These are phyloP conservation scores for Fusarium hainanense DNA, from an alignment of 2,329 filamentous ascomycete genomes.

Conservation along the genomic window DNA sequence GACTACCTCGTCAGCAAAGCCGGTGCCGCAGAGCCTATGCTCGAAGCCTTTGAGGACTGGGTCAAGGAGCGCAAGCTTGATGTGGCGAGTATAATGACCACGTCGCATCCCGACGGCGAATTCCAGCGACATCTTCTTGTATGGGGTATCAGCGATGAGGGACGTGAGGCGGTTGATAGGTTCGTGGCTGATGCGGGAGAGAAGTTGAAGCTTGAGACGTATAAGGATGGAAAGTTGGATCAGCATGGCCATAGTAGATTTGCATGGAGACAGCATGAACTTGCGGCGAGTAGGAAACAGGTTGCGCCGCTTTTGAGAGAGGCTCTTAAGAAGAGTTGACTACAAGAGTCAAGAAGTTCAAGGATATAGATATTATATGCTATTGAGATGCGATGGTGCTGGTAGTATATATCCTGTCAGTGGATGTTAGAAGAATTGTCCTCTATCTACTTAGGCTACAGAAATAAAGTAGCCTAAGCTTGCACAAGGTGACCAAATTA, in stretches of 20 bases:
- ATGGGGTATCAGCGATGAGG: slow-evolving; percentile 67
- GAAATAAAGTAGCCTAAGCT: neutral
- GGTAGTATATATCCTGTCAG: neutral
- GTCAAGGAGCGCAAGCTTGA: slow-evolving; percentile 68
- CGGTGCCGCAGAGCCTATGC: slow-evolving; percentile 57
- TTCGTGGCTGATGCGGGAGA: slow-evolving; percentile 62
- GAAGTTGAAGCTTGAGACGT: slow-evolving; percentile 67
- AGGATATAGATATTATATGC: slow-evolving; percentile 18
- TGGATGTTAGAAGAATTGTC: neutral
- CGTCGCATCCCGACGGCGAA: slow-evolving; percentile 62
- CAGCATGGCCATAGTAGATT: slow-evolving; percentile 60
- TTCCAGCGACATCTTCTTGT: slow-evolving; percentile 76
- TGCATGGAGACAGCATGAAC: slow-evolving; percentile 74
- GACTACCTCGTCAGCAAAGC: slow-evolving; percentile 68
- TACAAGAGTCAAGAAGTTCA: neutral
- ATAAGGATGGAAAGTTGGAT: slow-evolving; percentile 62
- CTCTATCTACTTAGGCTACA: neutral
- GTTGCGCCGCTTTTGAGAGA: slow-evolving; percentile 74
- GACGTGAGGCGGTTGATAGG: slow-evolving; percentile 60
- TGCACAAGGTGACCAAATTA: neutral
- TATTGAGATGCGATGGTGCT: neutral
- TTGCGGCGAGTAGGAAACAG: slow-evolving; percentile 74
- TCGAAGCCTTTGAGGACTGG: slow-evolving; percentile 63
- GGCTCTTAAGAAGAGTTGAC: slow-evolving; percentile 55
- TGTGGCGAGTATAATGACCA: slow-evolving; percentile 76